Evolutionary conservation across 495 filamentous ascomycete genomes (phyloP).

Genomic region (Lindgomyces ingoldianus): DNA sequence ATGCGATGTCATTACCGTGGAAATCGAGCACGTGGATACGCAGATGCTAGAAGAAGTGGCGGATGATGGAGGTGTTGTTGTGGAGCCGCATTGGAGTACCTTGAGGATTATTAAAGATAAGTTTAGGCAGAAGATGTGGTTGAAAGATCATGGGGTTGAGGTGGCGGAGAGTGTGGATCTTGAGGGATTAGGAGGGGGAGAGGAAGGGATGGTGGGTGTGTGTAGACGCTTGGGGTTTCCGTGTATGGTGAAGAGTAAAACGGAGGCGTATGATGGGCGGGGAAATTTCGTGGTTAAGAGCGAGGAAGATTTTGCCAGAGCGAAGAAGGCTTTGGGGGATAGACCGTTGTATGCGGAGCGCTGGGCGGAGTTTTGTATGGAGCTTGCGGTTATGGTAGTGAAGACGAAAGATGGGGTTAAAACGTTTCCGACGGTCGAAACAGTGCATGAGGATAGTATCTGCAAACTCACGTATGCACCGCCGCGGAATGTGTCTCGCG

Average conservation of each 20-base stretch:
- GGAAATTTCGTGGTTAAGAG: constrained; percentile 81
- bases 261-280: constrained; percentile 89
- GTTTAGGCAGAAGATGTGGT: constrained; percentile 84
- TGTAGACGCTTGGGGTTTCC: constrained; percentile 74
- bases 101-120: constrained; percentile 96
- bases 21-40: constrained; percentile 97
- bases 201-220: constrained; percentile 43
- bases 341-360: constrained; percentile 85
- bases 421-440: constrained; percentile 89
- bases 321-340: constrained; percentile 67
- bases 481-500: constrained; percentile 66
- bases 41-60: constrained; percentile 84
- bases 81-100: constrained; percentile 89
- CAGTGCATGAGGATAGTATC: constrained; percentile 90
- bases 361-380: constrained; percentile 82
- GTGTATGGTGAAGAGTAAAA: constrained; percentile 93
- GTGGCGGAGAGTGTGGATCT: constrained; percentile 66
- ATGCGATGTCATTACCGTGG: constrained; percentile 88
- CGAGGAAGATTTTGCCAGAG: constrained; percentile 66
- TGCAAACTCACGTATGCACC: constrained; percentile 93
- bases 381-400: constrained; percentile 92
- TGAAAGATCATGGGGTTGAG: constrained; percentile 65
- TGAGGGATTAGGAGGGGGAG: constrained; percentile 42
- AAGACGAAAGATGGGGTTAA: constrained; percentile 78
- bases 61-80: constrained; percentile 50